Conservation (phyloP, 2,329 filamentous ascomycete genomes). For the Cercospora zeae-maydis region DNA sequence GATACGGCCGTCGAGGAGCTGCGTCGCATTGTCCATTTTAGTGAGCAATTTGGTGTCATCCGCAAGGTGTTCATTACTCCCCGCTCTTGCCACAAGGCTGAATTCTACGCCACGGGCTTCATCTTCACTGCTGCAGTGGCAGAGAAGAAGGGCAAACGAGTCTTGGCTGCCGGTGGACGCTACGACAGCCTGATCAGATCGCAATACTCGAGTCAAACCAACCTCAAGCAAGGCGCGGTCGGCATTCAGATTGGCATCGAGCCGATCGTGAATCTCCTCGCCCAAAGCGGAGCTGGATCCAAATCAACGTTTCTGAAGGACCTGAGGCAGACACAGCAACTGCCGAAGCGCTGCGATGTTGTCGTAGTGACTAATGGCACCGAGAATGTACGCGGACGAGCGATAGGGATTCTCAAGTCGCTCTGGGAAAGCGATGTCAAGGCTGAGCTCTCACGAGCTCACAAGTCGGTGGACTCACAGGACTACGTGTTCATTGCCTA, state of each 20-base stretch:
- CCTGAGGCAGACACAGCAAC: conserved; percentile 3
- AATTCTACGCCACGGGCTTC: conserved; percentile 80
- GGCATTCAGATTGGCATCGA: conserved; percentile 92
- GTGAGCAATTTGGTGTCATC: conserved; percentile 69
- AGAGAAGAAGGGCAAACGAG: conserved; percentile 63
- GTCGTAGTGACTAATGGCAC: conserved; percentile 76
- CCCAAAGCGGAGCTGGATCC: conserved; percentile 13
- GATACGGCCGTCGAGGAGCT: conserved; percentile 61
- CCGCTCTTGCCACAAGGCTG: conserved; percentile 83
- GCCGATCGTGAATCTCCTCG: conserved; percentile 55
- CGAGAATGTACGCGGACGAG: conserved; percentile 68
- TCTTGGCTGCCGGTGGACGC: conserved; percentile 79
- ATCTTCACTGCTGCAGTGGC: conserved; percentile 91
- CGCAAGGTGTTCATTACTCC: conserved; percentile 81
- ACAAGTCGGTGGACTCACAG: conserved; percentile 14
- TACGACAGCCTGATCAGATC: conserved; percentile 89
- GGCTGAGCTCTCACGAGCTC: conserved; percentile 78
- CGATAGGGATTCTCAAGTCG: conserved; percentile 70
- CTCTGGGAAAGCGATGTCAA: conserved; percentile 83
- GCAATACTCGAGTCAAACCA: conserved; percentile 65
- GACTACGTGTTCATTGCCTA: conserved; percentile 77
- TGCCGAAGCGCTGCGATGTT: conserved; percentile 63
- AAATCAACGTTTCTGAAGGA: conserved; percentile 25
- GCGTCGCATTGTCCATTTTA: conserved; percentile 71
- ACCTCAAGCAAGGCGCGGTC: conserved; percentile 56